Percentiles rank a stretch among this genome's conserved stretches.
phyloP scores from a whole-genome alignment of 176 grass and related monocot genomes.

The Poa annua region DNA sequence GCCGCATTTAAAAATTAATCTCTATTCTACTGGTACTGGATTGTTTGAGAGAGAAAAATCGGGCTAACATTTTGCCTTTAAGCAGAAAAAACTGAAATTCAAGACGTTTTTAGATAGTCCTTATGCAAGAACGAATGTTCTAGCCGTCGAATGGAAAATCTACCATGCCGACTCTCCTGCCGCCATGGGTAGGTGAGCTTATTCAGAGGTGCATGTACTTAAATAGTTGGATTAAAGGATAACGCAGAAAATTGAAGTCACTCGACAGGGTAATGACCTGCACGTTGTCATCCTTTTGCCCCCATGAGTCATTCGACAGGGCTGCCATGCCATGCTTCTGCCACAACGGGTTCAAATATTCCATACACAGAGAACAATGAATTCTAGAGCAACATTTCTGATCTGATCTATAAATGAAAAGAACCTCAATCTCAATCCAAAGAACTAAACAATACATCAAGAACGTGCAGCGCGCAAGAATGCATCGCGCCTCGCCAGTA shows the following conservation, averaged over 20 bases:
- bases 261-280: background rate
- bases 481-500: background rate
- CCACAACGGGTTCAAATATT: constrained; percentile 1
- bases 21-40: too few relatives aligned
- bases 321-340: background rate
- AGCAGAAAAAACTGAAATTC: too few relatives aligned
- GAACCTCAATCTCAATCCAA: background rate
- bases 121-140: too few relatives aligned
- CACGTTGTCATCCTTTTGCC: background rate
- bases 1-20: too few relatives aligned
- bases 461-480: background rate
- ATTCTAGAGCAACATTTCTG: background rate
- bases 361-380: background rate
- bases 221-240: too few relatives aligned
- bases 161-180: too few relatives aligned
- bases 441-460: background rate
- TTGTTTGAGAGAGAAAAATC: too few relatives aligned
- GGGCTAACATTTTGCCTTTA: too few relatives aligned
- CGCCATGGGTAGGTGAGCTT: too few relatives aligned
- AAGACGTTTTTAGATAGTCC: too few relatives aligned
- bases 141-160: too few relatives aligned
- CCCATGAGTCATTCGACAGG: background rate
- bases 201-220: too few relatives aligned
- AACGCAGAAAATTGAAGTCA: background rate
- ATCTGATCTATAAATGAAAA: background rate